phyloP scores from a whole-genome alignment of 164 flowering plant species.

The Berberis vulgaris region DNA sequence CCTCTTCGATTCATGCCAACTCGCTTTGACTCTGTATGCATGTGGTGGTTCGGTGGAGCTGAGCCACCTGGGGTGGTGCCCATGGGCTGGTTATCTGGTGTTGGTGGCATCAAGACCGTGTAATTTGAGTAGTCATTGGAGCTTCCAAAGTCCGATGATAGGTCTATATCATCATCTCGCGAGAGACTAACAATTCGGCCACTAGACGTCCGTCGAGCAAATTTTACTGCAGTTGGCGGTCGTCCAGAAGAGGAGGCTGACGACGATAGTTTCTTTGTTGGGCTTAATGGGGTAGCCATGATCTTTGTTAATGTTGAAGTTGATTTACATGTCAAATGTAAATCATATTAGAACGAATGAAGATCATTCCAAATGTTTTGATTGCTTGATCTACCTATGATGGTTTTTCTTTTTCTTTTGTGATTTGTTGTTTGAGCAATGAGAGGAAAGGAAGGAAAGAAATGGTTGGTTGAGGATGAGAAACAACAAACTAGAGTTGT shows the following conservation, averaged over 20 bases:
- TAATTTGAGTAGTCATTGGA: conserved; percentile 56
- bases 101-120: conserved; percentile 90
- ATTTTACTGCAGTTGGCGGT: conserved; percentile 59
- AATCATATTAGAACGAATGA: too few relatives aligned
- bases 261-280: neutral
- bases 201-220: conserved; percentile 65
- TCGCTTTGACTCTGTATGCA: neutral
- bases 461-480: too few relatives aligned
- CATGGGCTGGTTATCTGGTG: conserved; percentile 85
- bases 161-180: conserved; percentile 65
- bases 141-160: conserved; percentile 38
- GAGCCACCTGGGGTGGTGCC: conserved; percentile 1
- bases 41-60: neutral
- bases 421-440: too few relatives aligned
- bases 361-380: too few relatives aligned
- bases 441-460: too few relatives aligned
- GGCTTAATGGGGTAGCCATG: neutral
- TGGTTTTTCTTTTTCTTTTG: too few relatives aligned
- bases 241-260: conserved; percentile 25
- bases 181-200: conserved; percentile 74
- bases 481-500: too few relatives aligned
- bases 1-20: conserved; percentile 2
- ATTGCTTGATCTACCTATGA: too few relatives aligned
- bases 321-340: too few relatives aligned
- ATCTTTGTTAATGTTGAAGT: too few relatives aligned